These are phyloP conservation scores for Aspergillus texensis DNA, from an alignment of 2,329 filamentous ascomycete genomes.

Conservation along the genomic window DNA sequence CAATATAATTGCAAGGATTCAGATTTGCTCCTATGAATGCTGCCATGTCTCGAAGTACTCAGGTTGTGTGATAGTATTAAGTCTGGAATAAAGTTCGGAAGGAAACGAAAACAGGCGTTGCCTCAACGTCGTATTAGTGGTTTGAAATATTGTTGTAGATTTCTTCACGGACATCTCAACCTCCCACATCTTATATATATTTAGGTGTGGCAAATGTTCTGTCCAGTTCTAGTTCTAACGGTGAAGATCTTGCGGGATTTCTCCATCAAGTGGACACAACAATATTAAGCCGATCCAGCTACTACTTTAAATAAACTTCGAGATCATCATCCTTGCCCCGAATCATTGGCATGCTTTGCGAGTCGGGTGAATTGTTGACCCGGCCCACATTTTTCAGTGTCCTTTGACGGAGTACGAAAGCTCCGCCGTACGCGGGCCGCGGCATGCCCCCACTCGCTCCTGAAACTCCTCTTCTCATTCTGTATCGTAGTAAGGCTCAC, in stretches of 20 bases:
- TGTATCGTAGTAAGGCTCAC: not conserved
- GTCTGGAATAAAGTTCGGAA: not conserved
- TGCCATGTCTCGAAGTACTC: not conserved
- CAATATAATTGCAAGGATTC: slow-evolving; percentile 9
- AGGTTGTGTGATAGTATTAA: no score
- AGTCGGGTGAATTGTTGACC: not conserved
- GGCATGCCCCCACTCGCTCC: not conserved
- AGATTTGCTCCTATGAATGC: not conserved
- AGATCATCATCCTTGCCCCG: not conserved
- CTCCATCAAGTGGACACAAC: not conserved
- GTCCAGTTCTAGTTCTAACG: not conserved
- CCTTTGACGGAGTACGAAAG: not conserved
- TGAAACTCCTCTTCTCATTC: no score
- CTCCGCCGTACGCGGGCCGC: no score
- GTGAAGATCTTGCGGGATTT: not conserved
- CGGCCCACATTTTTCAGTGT: no score
- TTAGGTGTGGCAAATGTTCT: not conserved
- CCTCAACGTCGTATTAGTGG: not conserved
- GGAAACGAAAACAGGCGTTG: not conserved
- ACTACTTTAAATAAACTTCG: not conserved
- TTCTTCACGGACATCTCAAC: not conserved
- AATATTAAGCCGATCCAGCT: not conserved
- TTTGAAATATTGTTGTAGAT: not conserved
- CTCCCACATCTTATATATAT: not conserved
- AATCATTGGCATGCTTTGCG: not conserved